Percentiles rank a stretch among this genome's conserved stretches.
phyloP scores from a whole-genome alignment of 768 basidiomycete species.

The Calocera viscosa region DNA sequence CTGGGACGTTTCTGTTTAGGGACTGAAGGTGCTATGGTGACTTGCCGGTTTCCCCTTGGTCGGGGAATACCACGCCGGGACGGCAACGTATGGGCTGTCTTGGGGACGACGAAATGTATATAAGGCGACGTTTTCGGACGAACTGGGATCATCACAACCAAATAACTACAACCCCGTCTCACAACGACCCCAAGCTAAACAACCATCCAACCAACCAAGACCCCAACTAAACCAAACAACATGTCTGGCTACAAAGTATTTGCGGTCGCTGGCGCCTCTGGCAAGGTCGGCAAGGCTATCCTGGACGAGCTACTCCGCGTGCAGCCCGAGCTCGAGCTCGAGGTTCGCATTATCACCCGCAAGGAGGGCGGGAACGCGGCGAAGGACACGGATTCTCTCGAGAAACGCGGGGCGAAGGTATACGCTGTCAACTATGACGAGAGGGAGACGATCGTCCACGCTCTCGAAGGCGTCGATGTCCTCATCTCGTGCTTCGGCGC shows the following conservation, averaged over 20 bases:
- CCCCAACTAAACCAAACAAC: not conserved
- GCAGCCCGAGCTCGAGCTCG: not conserved
- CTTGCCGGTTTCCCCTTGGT: not conserved
- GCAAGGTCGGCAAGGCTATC: conserved; percentile 5
- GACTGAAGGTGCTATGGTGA: not conserved
- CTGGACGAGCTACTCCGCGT: conserved; percentile 1
- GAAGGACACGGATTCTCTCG: not conserved
- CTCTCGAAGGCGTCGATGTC: not conserved
- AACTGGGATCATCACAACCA: not conserved
- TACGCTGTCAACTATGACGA: not conserved
- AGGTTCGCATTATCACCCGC: conserved; percentile 2
- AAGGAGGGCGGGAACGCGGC: conserved; percentile 1
- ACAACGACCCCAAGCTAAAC: not conserved
- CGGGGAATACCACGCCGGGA: not conserved
- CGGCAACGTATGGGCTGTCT: not conserved
- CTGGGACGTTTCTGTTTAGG: not conserved
- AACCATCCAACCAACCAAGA: not conserved
- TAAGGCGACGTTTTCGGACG: not conserved
- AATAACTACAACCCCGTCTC: not conserved
- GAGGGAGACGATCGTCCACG: not conserved
- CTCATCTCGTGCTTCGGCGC: conserved; percentile 6
- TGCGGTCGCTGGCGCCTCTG: not conserved
- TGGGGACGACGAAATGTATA: not conserved
- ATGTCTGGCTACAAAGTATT: conserved; percentile 7
- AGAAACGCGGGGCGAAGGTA: conserved; percentile 1